Percentiles rank a stretch among this genome's conserved stretches.
phyloP scores from a whole-genome alignment of 345 rosid species.

The Heritiera littoralis region DNA sequence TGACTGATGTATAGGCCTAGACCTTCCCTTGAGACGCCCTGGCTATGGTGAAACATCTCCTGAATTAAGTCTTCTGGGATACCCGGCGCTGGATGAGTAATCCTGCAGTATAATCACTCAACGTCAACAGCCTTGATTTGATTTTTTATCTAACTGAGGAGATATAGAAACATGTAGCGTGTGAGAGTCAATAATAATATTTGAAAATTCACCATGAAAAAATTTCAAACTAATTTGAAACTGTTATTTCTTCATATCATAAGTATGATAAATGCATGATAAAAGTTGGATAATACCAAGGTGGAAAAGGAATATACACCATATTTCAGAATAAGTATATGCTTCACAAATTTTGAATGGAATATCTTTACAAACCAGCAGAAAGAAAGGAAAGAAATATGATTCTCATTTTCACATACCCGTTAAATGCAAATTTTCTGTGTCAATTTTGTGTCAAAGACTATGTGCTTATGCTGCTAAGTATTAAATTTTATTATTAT shows the following conservation, averaged over 20 bases:
- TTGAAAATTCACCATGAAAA: not conserved
- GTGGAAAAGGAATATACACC: not conserved
- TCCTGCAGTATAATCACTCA: conserved; percentile 36
- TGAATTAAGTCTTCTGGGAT: conserved; percentile 64
- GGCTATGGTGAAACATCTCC: conserved; percentile 67
- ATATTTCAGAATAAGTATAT: too few relatives aligned
- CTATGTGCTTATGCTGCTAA: not conserved
- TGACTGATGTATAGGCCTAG: conserved; percentile 68
- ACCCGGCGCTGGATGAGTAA: conserved; percentile 84
- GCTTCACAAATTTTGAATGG: conserved; percentile 5
- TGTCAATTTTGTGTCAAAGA: not conserved
- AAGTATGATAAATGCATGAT: conserved; percentile 1
- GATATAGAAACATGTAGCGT: conserved; percentile 1
- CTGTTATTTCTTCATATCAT: not conserved
- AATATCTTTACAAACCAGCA: not conserved
- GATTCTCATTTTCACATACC: not conserved
- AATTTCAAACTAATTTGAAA: not conserved
- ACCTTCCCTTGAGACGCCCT: conserved; percentile 72
- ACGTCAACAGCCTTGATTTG: not conserved
- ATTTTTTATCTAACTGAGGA: not conserved
- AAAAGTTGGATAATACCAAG: not conserved
- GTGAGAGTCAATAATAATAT: not conserved
- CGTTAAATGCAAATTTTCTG: not conserved
- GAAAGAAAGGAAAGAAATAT: not conserved
- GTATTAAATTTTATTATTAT: not conserved